These are phyloP conservation scores for Candida boleticola DNA, from an alignment of 805 yeast species.

Conservation along the genomic window DNA sequence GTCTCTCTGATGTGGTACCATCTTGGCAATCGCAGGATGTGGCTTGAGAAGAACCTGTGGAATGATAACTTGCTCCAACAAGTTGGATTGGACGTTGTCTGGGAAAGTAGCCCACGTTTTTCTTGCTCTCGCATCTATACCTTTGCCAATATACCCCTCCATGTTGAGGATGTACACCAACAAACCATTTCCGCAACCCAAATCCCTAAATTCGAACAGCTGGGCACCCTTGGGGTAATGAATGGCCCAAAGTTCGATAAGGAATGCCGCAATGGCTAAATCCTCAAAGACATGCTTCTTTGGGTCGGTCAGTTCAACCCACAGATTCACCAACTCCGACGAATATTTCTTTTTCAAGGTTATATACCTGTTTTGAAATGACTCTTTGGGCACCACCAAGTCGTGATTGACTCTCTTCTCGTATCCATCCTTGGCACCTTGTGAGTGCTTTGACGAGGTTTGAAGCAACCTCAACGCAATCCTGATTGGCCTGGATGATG, in stretches of 20 bases:
- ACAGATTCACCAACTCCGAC: constrained; percentile 64
- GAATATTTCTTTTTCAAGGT: constrained; percentile 81
- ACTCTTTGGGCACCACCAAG: constrained; percentile 73
- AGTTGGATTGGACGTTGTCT: constrained; percentile 49
- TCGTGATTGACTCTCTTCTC: constrained; percentile 88
- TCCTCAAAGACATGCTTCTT: constrained; percentile 95
- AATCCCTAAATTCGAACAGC: constrained; percentile 70
- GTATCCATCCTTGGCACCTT: constrained; percentile 81
- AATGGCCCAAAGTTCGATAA: constrained; percentile 79
- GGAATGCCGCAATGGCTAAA: constrained; percentile 90
- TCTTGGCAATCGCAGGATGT: constrained; percentile 55
- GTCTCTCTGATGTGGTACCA: constrained; percentile 54
- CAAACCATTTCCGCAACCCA: constrained; percentile 95
- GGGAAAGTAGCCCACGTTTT: constrained; percentile 87
- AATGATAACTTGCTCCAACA: constrained; percentile 78
- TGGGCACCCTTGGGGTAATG: constrained; percentile 40
- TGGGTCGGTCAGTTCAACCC: constrained; percentile 96
- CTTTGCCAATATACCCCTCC: constrained; percentile 83
- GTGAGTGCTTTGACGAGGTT: constrained; percentile 80
- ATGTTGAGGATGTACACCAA: constrained; percentile 67
- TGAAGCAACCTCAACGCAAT: constrained; percentile 77
- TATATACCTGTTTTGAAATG: constrained; percentile 81
- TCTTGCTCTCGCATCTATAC: constrained; percentile 86
- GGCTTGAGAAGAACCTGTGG: constrained; percentile 73
- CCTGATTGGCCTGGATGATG: constrained; percentile 65